These are phyloP conservation scores for Solanum pinnatisectum DNA, from an alignment of 257 asterid genomes.

Conservation along the genomic window DNA sequence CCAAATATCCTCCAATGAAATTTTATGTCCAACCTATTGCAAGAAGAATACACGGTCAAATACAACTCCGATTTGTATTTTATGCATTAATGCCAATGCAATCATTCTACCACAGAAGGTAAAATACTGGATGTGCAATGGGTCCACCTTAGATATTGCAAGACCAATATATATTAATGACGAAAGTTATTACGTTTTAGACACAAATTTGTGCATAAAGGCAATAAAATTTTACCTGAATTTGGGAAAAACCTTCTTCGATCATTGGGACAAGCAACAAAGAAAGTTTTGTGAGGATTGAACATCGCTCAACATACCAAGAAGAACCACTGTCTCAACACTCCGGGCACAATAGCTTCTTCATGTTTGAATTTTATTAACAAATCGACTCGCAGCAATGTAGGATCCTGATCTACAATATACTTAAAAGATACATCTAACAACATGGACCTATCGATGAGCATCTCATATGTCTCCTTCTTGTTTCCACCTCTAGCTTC, in stretches of 20 bases:
- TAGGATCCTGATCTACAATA: too few relatives aligned
- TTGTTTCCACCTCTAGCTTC: too few relatives aligned
- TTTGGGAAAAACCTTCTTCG: background rate
- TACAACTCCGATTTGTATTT: background rate
- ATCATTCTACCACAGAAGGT: slow-evolving; percentile 71
- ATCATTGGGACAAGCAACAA: background rate
- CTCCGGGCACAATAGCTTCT: too few relatives aligned
- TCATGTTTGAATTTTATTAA: too few relatives aligned
- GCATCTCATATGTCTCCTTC: too few relatives aligned
- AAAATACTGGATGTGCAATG: slow-evolving; percentile 70
- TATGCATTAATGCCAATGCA: slow-evolving; percentile 17
- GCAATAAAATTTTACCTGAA: background rate
- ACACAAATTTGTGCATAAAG: background rate
- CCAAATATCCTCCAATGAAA: background rate
- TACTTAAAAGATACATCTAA: too few relatives aligned
- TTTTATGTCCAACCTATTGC: background rate
- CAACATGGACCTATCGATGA: too few relatives aligned
- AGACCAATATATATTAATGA: too few relatives aligned
- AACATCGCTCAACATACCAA: too few relatives aligned
- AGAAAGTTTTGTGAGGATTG: background rate
- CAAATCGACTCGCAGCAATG: too few relatives aligned
- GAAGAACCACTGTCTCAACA: too few relatives aligned
- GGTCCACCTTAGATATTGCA: slow-evolving; percentile 24
- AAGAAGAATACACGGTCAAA: background rate
- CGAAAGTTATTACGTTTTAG: too few relatives aligned